Conservation (phyloP, 1,284 basidiomycete species). For the Papiliotrema nemorosa region DNA sequence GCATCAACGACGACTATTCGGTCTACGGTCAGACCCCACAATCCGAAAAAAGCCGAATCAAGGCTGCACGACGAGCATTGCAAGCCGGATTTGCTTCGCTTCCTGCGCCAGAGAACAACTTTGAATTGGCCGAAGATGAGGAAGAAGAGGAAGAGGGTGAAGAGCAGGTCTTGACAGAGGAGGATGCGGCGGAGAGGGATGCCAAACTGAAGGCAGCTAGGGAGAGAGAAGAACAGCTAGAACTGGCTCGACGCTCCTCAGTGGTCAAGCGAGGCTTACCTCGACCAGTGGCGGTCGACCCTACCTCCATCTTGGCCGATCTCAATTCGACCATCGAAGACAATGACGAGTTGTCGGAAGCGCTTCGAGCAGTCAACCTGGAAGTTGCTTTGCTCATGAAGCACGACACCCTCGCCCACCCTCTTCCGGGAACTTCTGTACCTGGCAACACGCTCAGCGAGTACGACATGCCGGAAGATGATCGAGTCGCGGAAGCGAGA, state of each 20-base stretch:
- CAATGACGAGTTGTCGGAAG: conserved; percentile 55
- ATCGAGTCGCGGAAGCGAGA: conserved; percentile 69
- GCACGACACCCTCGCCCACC: conserved; percentile 85
- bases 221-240: conserved; percentile 74
- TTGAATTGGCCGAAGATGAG: conserved; percentile 88
- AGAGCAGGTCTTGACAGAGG: conserved; percentile 56
- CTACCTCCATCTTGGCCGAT: conserved; percentile 60
- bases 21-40: conserved; percentile 66
- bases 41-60: conserved; percentile 62
- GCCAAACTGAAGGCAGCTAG: conserved; percentile 64
- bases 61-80: conserved; percentile 67
- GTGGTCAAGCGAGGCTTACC: conserved; percentile 81
- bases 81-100: conserved; percentile 77
- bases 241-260: conserved; percentile 73
- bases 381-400: conserved; percentile 78
- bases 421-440: conserved; percentile 80
- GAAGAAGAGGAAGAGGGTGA: conserved; percentile 56
- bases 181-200: conserved; percentile 92
- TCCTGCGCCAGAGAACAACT: conserved; percentile 95
- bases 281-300: conserved; percentile 78
- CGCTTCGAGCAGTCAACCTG: conserved; percentile 65
- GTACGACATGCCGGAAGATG: conserved; percentile 76
- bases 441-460: conserved; percentile 69
- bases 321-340: conserved; percentile 52
- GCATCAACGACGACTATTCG: conserved; percentile 70